A percentile compares a stretch with the other conserved stretches of the same genome.
Evolutionary conservation across 441 rosid species (phyloP).

Genomic region (Viola pubescens): DNA sequence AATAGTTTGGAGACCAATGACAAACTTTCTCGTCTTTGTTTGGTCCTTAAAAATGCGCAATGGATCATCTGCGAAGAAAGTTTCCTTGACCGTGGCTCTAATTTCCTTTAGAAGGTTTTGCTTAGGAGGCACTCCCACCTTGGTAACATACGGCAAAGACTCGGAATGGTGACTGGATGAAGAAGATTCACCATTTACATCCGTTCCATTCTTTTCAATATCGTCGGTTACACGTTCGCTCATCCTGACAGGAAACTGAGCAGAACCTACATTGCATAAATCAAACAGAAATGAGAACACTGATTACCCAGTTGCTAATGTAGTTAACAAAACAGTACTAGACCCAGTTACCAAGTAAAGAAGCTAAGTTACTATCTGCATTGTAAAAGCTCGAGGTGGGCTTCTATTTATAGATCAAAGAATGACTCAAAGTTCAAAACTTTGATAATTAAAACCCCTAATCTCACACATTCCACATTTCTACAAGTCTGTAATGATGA

Average conservation of each 20-base stretch:
- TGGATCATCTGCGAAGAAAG: constrained; percentile 73
- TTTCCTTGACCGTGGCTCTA: constrained; percentile 39
- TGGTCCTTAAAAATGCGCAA: constrained; percentile 64
- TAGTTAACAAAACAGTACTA: no score
- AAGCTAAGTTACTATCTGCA: no score
- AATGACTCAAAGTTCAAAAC: no score
- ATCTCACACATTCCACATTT: no score
- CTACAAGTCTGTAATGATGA: no score
- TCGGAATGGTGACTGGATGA: not conserved
- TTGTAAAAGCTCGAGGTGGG: no score
- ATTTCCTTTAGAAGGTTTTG: constrained; percentile 49
- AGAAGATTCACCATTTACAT: not conserved
- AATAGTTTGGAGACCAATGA: constrained; percentile 47
- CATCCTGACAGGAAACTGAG: not conserved
- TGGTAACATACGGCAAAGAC: constrained; percentile 30
- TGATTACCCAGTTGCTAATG: no score
- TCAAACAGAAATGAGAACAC: not conserved
- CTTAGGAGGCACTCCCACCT: constrained; percentile 55
- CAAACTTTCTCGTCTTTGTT: constrained; percentile 22
- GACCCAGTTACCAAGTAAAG: no score
- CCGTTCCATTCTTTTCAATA: not conserved
- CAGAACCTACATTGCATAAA: not conserved
- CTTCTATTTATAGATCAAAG: no score
- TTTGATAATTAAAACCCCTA: no score
- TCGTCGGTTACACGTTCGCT: not conserved